Base-by-base conservation (phyloP, 2,329 filamentous ascomycete genomes). In the Rhytidhysteron rufulum region DNA sequence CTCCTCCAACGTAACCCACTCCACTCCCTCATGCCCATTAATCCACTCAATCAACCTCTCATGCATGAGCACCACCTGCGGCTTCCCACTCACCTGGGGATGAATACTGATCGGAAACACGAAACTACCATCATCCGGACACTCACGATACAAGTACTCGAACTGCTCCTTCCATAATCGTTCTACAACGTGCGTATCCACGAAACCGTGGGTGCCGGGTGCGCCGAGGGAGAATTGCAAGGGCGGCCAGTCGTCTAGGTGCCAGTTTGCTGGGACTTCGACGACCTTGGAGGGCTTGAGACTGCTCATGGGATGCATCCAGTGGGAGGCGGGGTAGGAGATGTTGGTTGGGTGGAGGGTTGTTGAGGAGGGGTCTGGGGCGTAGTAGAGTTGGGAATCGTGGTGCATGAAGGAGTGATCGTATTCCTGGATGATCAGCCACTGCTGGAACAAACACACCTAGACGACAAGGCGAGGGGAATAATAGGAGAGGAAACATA, bases 171-270 rank as follows among this genome's bases (percentile, higher is more conserved):
- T 63, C 71, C 70, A 75, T 20, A 70, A 48, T 31, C 57, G 55
- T 47, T 72, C 67, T 9, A 74, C 61, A 13, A 58, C 54, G 7
- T 58, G 51, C 1, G 68, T 62, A 43, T 73, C 66, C 16, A 72
- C 65, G 41, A 58, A 72, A 2, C 71, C 69, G 40, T 71, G 63
- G 1, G 72, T 77, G 46, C 83, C 83, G 1, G 80, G 66, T 1
- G 78, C 71, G 2, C 72, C 72, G 13, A 61, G 55, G 31, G 52
- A 60, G 19, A 60, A 57, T 50, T 65, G 62, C 41, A 70, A 59
- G 2, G 67, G 65, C 34, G 69, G 69, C 70, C 69, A 73, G 47
- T 74, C 71, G 48, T 74, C 71, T 6, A 84, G 44, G 44, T 72
- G 63, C 70, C 70, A 74, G 36, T 68, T 71, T 13, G 68, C 66